phyloP scores from a whole-genome alignment of 371 early-diverging fungal genomes.

The Batkoa obscura region DNA sequence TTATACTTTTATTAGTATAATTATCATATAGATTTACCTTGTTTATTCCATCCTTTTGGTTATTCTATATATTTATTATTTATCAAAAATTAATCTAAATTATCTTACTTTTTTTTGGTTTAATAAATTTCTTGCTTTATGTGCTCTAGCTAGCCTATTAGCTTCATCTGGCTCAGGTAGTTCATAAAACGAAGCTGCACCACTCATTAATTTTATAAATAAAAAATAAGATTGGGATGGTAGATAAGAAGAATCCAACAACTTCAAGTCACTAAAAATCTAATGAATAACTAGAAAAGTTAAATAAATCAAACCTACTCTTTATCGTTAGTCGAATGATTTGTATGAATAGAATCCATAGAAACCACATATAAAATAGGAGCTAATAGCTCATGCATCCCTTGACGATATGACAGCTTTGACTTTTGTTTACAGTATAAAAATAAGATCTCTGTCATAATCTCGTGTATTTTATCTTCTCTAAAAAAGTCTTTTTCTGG shows the following conservation, averaged over 20 bases:
- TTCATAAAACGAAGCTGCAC: conserved; percentile 70
- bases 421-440: conserved; percentile 75
- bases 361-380: conserved; percentile 60
- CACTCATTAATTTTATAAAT: conserved; percentile 63
- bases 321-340: too few relatives aligned
- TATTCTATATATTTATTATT: neutral
- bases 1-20: neutral
- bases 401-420: conserved; percentile 83
- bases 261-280: too few relatives aligned
- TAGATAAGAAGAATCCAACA: conserved; percentile 33
- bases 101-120: neutral
- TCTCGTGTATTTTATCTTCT: conserved; percentile 31
- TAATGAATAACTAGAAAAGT: too few relatives aligned
- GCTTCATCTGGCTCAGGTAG: conserved; percentile 27
- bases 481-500: conserved; percentile 74
- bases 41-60: neutral
- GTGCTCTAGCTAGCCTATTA: conserved; percentile 7
- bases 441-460: conserved; percentile 66
- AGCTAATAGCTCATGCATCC: conserved; percentile 92
- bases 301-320: too few relatives aligned
- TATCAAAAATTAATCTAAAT: too few relatives aligned
- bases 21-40: neutral
- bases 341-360: conserved; percentile 22
- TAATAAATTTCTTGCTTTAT: neutral
- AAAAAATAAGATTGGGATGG: conserved; percentile 74